Evolutionary conservation across 2,329 filamentous ascomycete species (phyloP).

Genomic region (Chaetomiaceae sp.): DNA sequence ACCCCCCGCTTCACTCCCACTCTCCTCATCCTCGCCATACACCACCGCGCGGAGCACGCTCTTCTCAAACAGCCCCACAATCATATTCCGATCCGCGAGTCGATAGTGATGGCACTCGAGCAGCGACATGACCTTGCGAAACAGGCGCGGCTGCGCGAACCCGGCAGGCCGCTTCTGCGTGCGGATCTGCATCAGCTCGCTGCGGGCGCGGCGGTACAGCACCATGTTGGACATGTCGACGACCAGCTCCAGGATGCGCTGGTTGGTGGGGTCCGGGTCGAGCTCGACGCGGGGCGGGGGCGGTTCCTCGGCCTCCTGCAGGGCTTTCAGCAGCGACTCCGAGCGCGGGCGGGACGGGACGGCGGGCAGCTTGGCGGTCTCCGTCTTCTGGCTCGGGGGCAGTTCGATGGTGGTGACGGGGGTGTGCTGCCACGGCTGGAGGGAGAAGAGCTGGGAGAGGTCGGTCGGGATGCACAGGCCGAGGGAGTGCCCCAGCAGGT

Average conservation of each 20-base stretch:
- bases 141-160: constrained; percentile 71
- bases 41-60: constrained; percentile 79
- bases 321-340: constrained; percentile 31
- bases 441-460: constrained; percentile 70
- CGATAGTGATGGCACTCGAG: constrained; percentile 87
- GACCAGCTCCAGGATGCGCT: constrained; percentile 77
- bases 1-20: constrained; percentile 40
- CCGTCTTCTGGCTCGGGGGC: constrained; percentile 48
- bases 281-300: constrained; percentile 29
- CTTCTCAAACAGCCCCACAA: constrained; percentile 92
- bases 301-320: constrained; percentile 18
- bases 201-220: constrained; percentile 77
- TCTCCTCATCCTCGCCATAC: constrained; percentile 64
- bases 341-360: constrained; percentile 36
- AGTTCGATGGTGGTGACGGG: constrained; percentile 42
- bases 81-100: constrained; percentile 78
- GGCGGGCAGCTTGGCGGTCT: constrained; percentile 38
- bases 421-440: constrained; percentile 53
- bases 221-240: constrained; percentile 91
- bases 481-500: constrained; percentile 71
- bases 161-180: constrained; percentile 64
- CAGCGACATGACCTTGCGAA: constrained; percentile 76
- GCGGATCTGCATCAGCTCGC: constrained; percentile 75
- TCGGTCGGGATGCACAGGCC: constrained; percentile 82
- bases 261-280: constrained; percentile 47